Conservation (phyloP, 2,329 filamentous ascomycete genomes). For the Trichoderma breve region DNA sequence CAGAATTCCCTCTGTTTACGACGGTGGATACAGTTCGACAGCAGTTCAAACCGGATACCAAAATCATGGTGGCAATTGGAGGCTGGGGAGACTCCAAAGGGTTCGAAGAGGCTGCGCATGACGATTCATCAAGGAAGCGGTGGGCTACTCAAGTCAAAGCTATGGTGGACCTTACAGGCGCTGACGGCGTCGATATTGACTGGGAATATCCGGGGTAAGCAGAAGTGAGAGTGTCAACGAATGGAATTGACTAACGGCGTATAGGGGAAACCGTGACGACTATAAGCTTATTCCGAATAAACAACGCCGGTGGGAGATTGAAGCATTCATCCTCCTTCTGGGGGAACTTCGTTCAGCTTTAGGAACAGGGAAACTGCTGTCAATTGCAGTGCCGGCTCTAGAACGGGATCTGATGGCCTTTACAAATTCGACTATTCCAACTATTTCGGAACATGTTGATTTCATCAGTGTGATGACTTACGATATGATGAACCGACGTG, state of each 20-base stretch:
- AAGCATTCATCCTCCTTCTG: slow-evolving; percentile 61
- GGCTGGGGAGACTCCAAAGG: slow-evolving; percentile 70
- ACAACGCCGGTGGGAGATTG: slow-evolving; percentile 59
- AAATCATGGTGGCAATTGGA: slow-evolving; percentile 69
- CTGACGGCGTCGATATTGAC: slow-evolving; percentile 65
- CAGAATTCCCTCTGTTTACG: slow-evolving; percentile 53
- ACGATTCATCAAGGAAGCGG: slow-evolving; percentile 48
- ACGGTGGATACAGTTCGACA: slow-evolving; percentile 47
- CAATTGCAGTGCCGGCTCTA: slow-evolving; percentile 66
- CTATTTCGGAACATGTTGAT: slow-evolving; percentile 59
- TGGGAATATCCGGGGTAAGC: slow-evolving; percentile 60
- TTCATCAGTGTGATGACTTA: slow-evolving; percentile 70
- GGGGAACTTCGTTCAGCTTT: slow-evolving; percentile 57
- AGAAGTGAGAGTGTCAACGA: background rate
- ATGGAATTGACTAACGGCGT: background rate
- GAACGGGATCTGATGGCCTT: slow-evolving; percentile 66
- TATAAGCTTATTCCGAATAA: slow-evolving; percentile 64
- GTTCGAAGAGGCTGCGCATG: slow-evolving; percentile 57
- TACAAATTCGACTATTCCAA: slow-evolving; percentile 54
- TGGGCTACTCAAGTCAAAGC: slow-evolving; percentile 64
- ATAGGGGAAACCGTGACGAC: slow-evolving; percentile 65
- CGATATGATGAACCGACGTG: slow-evolving; percentile 68
- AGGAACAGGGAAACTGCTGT: slow-evolving; percentile 57
- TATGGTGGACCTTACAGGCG: slow-evolving; percentile 61
- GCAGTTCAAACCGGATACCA: slow-evolving; percentile 52